Conservation (phyloP, 805 yeast species). For the Zygotorulaspora danielsina region DNA sequence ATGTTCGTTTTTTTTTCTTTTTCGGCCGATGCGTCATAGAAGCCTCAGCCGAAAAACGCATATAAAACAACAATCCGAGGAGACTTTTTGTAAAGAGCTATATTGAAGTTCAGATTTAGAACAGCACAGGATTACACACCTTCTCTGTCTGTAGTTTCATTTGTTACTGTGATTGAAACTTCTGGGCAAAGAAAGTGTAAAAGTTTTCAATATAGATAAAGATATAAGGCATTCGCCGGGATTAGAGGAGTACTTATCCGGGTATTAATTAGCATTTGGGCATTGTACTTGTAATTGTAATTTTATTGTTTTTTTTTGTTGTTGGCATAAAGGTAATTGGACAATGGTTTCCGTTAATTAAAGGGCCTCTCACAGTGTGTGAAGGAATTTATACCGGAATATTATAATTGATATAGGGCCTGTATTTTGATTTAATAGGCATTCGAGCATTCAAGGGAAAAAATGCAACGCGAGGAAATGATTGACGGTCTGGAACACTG, state of each 20-base stretch:
- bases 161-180: not conserved
- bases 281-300: not conserved
- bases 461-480: not conserved
- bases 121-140: not conserved
- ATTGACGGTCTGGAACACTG: constrained; percentile 8
- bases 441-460: not conserved
- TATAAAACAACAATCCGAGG: not conserved
- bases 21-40: constrained; percentile 11
- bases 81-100: not conserved
- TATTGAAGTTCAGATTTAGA: not conserved
- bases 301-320: not conserved
- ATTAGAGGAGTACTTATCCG: no score
- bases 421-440: constrained; percentile 5
- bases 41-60: not conserved
- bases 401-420: not conserved
- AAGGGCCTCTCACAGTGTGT: constrained; percentile 2
- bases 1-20: constrained; percentile 3
- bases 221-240: not conserved
- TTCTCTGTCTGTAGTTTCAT: not conserved
- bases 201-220: not conserved
- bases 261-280: constrained; percentile 1
- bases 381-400: constrained; percentile 3
- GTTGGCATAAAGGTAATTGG: constrained; percentile 2
- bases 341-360: constrained; percentile 9
- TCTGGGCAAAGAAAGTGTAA: not conserved